Evolutionary conservation across 352 stramenopile genomes (phyloP), one percentile per base, ranked within the genome.

Genomic region (Elongisporangium undulatum): DNA sequence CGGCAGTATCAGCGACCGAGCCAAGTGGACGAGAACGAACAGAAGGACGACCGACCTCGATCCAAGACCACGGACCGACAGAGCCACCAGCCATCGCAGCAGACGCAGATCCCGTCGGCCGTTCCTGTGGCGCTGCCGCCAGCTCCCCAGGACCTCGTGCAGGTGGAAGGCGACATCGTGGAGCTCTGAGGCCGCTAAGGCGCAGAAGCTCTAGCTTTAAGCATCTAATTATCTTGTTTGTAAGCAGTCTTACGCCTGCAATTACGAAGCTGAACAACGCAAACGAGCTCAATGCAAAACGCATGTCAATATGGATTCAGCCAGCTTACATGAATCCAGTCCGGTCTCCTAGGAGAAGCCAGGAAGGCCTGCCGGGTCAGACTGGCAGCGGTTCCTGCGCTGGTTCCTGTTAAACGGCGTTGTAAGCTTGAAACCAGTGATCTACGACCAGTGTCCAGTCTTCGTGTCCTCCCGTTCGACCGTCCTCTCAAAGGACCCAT

Each of bases 91-190:
- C 29, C 29, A 15, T 41, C 29, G 29, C 29, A 41, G 29, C 29
- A 41, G n/a, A n/a, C n/a, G 29, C 29, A 41, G 29, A 41, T 41
- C 29, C 29, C 29, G 29, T 68, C 75, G 54, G 69, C 72, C 13
- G 61, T 76, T 41, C 72, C 64, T 26, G 50, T 67, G 55, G 67
- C 72, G 55, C 63, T 81, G 56, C 66, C 60, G 7, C 38, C 58
- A 41, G 67, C 72, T 19, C 71, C 72, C 16, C 74, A 84, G 61
- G 70, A 84, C 49, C 53, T 87, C 21, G 58, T 84, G 38, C 62
- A 81, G 55, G 77, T 87, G 23, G 77, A 87, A 39, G 77, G 77
- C 15, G 77, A 87, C 24, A 87, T 87, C 39, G 74, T 87, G 51
- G 77, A 87, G 60, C 70, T 87, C 16, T 87, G 69, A 62, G 4